phyloP scores from a whole-genome alignment of 352 stramenopile genomes.

The Phytophthora ramorum region DNA sequence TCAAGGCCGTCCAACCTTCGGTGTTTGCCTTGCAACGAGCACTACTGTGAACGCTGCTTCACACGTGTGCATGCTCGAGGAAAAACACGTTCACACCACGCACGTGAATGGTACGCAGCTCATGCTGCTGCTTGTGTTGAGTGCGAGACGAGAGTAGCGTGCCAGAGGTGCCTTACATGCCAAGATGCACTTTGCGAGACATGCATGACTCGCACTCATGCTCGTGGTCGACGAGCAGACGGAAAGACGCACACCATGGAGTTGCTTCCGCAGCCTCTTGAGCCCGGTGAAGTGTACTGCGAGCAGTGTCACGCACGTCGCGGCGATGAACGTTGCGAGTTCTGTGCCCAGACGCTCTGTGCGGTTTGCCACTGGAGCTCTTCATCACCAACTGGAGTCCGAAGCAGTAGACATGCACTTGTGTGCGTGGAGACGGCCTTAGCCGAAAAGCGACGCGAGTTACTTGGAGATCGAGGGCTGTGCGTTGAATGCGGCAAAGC shows the following conservation, averaged over 20 bases:
- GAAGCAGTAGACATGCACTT: slow-evolving; percentile 45
- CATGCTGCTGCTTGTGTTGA: slow-evolving; percentile 72
- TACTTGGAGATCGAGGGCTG: slow-evolving; percentile 60
- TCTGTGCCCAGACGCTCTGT: slow-evolving; percentile 66
- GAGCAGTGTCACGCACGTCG: slow-evolving; percentile 63
- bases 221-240: slow-evolving; percentile 42
- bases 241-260: slow-evolving; percentile 48
- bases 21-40: slow-evolving; percentile 78
- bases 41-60: slow-evolving; percentile 87
- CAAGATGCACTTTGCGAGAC: slow-evolving; percentile 71
- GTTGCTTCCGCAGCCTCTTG: slow-evolving; percentile 58
- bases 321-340: slow-evolving; percentile 60
- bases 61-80: slow-evolving; percentile 67
- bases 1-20: slow-evolving; percentile 60
- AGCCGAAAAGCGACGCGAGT: slow-evolving; percentile 48
- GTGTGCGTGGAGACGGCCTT: slow-evolving; percentile 74
- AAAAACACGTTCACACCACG: slow-evolving; percentile 60
- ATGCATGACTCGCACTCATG: slow-evolving; percentile 71
- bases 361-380: slow-evolving; percentile 57
- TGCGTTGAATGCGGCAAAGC: slow-evolving; percentile 82
- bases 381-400: slow-evolving; percentile 25
- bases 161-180: slow-evolving; percentile 69
- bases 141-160: slow-evolving; percentile 75
- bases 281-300: slow-evolving; percentile 56
- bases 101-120: slow-evolving; percentile 64